These are phyloP conservation scores for Ascodesmis nigricans DNA, from an alignment of 495 filamentous ascomycete species.

Conservation along the genomic window DNA sequence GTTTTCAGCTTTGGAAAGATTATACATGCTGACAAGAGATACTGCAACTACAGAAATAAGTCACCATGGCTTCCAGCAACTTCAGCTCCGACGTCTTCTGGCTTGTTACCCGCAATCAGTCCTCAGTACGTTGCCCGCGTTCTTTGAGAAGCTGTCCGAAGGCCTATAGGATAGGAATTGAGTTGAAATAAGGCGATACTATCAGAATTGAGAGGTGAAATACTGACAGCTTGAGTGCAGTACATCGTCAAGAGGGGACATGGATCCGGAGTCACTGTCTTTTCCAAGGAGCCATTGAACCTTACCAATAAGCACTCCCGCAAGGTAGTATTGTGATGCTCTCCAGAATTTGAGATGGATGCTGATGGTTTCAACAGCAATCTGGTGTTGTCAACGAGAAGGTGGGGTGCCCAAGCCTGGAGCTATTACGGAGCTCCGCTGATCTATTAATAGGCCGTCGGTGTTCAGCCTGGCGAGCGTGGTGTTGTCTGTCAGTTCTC, in stretches of 20 bases:
- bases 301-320: conserved; percentile 68
- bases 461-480: conserved; percentile 44
- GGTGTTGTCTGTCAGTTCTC: conserved; percentile 32
- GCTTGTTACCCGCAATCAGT: conserved; percentile 17
- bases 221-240: no score
- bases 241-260: conserved; percentile 74
- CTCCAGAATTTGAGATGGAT: conserved; percentile 1
- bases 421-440: conserved; percentile 9
- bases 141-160: no score
- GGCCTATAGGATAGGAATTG: no score
- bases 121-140: conserved; percentile 9
- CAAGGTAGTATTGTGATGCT: conserved; percentile 37
- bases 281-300: conserved; percentile 88
- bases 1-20: no score
- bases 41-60: no score
- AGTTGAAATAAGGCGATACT: no score
- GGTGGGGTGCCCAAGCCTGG: conserved; percentile 32
- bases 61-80: conserved; percentile 11
- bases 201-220: no score
- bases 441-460: conserved; percentile 43
- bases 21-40: no score
- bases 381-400: conserved; percentile 81
- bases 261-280: conserved; percentile 46
- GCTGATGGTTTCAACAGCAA: conserved; percentile 35
- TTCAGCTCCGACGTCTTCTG: conserved; percentile 16